Base-by-base conservation (phyloP, 352 stramenopile genomes). In the Phytophthora ramorum region DNA sequence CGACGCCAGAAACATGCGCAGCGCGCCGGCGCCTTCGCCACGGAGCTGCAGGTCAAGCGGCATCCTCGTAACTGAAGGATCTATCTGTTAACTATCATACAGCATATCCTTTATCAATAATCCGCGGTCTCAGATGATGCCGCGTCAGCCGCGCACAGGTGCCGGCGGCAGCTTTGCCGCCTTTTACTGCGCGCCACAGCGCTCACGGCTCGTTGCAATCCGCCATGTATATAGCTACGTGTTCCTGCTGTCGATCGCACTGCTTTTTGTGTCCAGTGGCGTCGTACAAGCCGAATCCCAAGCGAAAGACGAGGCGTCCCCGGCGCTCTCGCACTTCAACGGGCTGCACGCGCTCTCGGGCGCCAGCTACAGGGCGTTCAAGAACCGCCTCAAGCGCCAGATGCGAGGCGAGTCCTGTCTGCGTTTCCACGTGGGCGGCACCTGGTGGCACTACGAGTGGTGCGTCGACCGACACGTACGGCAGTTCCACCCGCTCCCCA, bases 361-460 rank as follows among this genome's bases (percentile, higher is more conserved):
- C 19, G 71, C 67, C 20, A 89, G 83, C 53, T 84, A 82, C 59
- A 72, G 76, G 37, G 75, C 81, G 26, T 93, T 93, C 63, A 83
- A 76, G 46, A 93, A 93, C 64, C 81, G 78, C 34, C 72, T 93
- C 17, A 81, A 82, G 35, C 81, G 83, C 7, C 78, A 89, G 20
- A 60, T 92, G 51, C 71, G 62, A 13, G 69, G 73, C 22, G 61
- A 69, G 9, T 63, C 73, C 41, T 96, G 88, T 52, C 69, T 94
- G 10, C 61, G 60, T 16, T 91, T 79, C 61, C 86, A 96, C 52
- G 77, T 72, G 17, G 75, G 70, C 2, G 76, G 75, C 19, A 73
- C 68, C 20, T 96, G 86, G 88, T 96, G 88, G 88, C 81, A 86
- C 20, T 94, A 96, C 71, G 88, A 96, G 65, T 96, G 88, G 85